Base-by-base conservation (phyloP, 805 yeast species). In the Huiozyma sinensis region DNA sequence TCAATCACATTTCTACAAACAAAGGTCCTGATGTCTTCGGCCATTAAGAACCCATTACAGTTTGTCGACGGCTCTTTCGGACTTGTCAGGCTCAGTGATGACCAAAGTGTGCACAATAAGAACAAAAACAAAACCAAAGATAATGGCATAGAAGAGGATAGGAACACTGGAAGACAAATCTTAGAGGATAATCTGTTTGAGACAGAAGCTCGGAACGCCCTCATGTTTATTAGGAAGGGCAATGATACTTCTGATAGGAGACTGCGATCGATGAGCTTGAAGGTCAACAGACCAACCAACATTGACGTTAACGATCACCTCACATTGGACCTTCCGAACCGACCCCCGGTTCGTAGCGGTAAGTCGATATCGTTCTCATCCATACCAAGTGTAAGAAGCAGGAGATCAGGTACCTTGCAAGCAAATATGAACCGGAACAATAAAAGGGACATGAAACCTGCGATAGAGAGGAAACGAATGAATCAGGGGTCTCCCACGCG, bases 1-100 rank as follows among this genome's bases (percentile, higher is more conserved):
- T 83, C 92, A 7, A 87, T 92, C 7, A 70, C 80, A n/a, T 57
- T 63, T 7, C 60, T 88, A 44, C 71, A 87, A 50, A 79, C 84
- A 6, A 68, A 82, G 48, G 66, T 81, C 28, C 74, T 82, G 13
- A 65, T 71, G 37, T 54, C 60, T 10, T 54, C 64, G 5, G 50
- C 60, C 4, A 54, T 59, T 28, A 58, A 51, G 28, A 61, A 57
- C 43, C 63, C 65, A 1, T 47, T 61, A 36, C 60, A 56, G 42
- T 55, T 59, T 38, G 44, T 51, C 10, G 58, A 57, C 35, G 46
- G 44, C 6, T 50, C 54, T 1, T 44, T 50, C 11, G 50, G 44
- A 7, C 36, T 50, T 30, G 45, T 47, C 4, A 31, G n/a, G 33
- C 33, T 31, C 9, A 9, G 11, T 11, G n/a, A 31, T 31, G 33